Evolutionary conservation across 306 rosid genomes (phyloP).

Genomic region (Senna siamea): DNA sequence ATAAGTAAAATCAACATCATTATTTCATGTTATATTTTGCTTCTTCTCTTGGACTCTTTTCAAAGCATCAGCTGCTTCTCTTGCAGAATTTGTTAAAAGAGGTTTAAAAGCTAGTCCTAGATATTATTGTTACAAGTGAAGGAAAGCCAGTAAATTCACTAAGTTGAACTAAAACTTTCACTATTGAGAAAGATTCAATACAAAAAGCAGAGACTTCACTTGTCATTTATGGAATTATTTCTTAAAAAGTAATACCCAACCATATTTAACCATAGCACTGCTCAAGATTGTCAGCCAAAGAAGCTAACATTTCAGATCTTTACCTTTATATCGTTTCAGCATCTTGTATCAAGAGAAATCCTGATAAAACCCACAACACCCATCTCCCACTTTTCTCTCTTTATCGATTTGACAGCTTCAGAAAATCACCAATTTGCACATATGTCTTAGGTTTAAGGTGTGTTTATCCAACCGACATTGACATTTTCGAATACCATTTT

Average conservation of each 20-base stretch:
- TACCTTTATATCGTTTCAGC: neutral
- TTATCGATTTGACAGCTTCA: neutral
- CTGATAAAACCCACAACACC: neutral
- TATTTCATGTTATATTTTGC: neutral
- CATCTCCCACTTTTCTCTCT: constrained; percentile 16
- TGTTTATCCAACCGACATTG: constrained; percentile 1
- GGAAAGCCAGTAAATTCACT: constrained; percentile 6
- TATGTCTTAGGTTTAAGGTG: neutral
- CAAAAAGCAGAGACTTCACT: constrained; percentile 12
- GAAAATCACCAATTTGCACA: constrained; percentile 8
- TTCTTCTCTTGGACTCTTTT: neutral
- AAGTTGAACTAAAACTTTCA: neutral
- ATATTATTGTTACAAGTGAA: constrained; percentile 1
- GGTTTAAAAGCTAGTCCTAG: neutral
- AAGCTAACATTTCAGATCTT: constrained; percentile 10
- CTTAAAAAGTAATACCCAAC: constrained; percentile 7
- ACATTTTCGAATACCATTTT: constrained; percentile 11
- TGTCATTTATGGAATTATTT: neutral
- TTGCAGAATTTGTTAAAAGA: neutral
- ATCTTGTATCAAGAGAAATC: constrained; percentile 24
- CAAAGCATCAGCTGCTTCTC: neutral
- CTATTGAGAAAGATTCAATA: neutral
- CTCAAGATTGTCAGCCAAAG: neutral
- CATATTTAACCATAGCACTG: neutral
- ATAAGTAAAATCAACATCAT: constrained; percentile 1